These are phyloP conservation scores for Nelumbo lutea DNA, from an alignment of 164 flowering plant species.

Conservation along the genomic window DNA sequence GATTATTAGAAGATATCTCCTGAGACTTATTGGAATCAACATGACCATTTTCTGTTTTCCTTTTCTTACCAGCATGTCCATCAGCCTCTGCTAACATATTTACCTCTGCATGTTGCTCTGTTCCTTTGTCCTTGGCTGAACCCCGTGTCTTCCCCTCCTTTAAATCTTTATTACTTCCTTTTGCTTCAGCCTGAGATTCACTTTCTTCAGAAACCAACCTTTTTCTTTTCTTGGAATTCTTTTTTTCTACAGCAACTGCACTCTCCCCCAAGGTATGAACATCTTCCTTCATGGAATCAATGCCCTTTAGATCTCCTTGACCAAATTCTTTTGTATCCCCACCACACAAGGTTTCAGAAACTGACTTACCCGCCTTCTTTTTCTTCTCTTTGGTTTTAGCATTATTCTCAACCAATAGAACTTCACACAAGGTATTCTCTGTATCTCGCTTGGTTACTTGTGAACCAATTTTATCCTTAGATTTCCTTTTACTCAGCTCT, in stretches of 20 bases:
- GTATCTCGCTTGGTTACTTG: neutral
- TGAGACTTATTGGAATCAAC: slow-evolving; percentile 6
- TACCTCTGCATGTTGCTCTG: slow-evolving; percentile 2
- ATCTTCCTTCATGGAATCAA: slow-evolving; percentile 13
- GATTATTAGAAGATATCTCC: slow-evolving; percentile 5
- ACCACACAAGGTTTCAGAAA: slow-evolving; percentile 10
- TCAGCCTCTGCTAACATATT: slow-evolving; percentile 8
- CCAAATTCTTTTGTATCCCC: slow-evolving; percentile 4
- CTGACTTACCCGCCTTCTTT: slow-evolving; percentile 17
- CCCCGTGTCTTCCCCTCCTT: slow-evolving; percentile 35
- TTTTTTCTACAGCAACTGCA: slow-evolving; percentile 19
- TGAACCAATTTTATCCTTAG: neutral
- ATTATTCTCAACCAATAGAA: slow-evolving; percentile 3
- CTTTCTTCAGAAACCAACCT: slow-evolving; percentile 36
- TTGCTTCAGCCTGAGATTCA: slow-evolving; percentile 19
- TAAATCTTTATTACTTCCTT: slow-evolving; percentile 23
- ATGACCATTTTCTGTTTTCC: slow-evolving; percentile 16
- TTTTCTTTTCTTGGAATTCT: slow-evolving; percentile 60
- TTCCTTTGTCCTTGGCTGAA: slow-evolving; percentile 21
- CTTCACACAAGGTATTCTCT: neutral
- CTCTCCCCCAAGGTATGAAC: slow-evolving; percentile 14
- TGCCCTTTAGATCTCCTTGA: slow-evolving; percentile 7
- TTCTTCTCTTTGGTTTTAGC: slow-evolving; percentile 16
- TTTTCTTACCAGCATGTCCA: slow-evolving; percentile 16
- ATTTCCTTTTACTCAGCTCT: neutral